phyloP scores from a whole-genome alignment of 1,139 yeast species.

The Pichia kudriavzevii region DNA sequence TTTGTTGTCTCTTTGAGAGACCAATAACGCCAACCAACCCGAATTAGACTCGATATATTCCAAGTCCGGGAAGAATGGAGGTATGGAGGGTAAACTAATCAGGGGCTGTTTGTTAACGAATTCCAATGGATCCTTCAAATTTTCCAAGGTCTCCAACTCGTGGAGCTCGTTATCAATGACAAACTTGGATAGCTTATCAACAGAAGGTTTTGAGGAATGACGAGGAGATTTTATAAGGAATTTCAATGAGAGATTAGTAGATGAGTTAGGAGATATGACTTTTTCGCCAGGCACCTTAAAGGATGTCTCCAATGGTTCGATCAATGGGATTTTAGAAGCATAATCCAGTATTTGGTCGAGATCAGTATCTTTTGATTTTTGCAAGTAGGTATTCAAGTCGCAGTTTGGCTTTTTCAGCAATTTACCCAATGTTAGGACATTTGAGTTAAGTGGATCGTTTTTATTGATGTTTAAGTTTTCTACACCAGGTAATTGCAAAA shows the following conservation, averaged over 20 bases:
- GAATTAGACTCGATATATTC: conserved; percentile 30
- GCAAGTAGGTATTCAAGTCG: too few species aligned
- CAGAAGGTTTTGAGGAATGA: conserved; percentile 52
- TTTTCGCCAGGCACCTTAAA: conserved; percentile 87
- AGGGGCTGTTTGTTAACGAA: conserved; percentile 58
- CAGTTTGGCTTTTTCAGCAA: conserved; percentile 49
- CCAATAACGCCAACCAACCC: conserved; percentile 62
- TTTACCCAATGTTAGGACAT: conserved; percentile 58
- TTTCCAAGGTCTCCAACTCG: conserved; percentile 54
- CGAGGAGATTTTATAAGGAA: conserved; percentile 66
- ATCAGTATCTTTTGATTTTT: too few species aligned
- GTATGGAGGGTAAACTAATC: conserved; percentile 48
- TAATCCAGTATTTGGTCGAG: conserved; percentile 52
- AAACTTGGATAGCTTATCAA: conserved; percentile 31
- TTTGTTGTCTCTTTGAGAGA: conserved; percentile 70
- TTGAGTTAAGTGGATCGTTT: too few species aligned
- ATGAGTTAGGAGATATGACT: conserved; percentile 66
- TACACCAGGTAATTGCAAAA: conserved; percentile 73
- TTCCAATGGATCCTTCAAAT: conserved; percentile 63
- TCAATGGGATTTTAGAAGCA: conserved; percentile 61
- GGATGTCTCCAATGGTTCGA: conserved; percentile 62
- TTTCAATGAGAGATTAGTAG: conserved; percentile 67
- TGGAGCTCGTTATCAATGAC: conserved; percentile 30
- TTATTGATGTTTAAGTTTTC: conserved; percentile 35
- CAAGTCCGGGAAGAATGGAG: conserved; percentile 67